A percentile compares a stretch with the other conserved stretches of the same genome.
phyloP scores from a whole-genome alignment of 1,284 basidiomycete species.

The Cryptococcus jaspeensis region DNA sequence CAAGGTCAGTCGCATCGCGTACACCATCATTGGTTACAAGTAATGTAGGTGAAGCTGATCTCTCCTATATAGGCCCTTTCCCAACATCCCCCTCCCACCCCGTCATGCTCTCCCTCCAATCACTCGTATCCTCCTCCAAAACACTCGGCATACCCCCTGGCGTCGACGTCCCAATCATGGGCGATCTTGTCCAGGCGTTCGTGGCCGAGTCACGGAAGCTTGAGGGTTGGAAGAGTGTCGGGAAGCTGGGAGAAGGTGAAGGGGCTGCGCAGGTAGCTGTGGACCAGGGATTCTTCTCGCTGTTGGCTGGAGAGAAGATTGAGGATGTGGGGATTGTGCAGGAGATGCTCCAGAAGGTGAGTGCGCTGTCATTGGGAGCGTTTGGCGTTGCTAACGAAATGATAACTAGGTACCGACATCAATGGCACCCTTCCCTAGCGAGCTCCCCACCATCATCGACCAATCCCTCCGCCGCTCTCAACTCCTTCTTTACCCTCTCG shows the following conservation, averaged over 20 bases:
- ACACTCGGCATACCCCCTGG: constrained; percentile 38
- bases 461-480: constrained; percentile 38
- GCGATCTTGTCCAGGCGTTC: constrained; percentile 27
- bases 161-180: constrained; percentile 19
- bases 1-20: constrained; percentile 23
- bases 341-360: constrained; percentile 22
- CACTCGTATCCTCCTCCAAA: constrained; percentile 32
- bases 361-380: neutral
- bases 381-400: no score
- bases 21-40: no score
- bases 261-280: constrained; percentile 31
- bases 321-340: constrained; percentile 20
- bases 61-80: neutral
- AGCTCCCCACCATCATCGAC: constrained; percentile 22
- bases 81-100: no score
- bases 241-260: constrained; percentile 8
- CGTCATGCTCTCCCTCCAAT: constrained; percentile 35
- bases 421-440: neutral
- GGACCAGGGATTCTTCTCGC: constrained; percentile 38
- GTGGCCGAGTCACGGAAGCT: constrained; percentile 20
- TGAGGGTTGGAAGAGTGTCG: constrained; percentile 28
- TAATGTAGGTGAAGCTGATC: no score
- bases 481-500: constrained; percentile 37
- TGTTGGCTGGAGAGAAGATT: constrained; percentile 25
- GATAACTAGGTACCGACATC: neutral